Evolutionary conservation across 2,329 filamentous ascomycete genomes (phyloP).

Genomic region (Exophiala bonariae): DNA sequence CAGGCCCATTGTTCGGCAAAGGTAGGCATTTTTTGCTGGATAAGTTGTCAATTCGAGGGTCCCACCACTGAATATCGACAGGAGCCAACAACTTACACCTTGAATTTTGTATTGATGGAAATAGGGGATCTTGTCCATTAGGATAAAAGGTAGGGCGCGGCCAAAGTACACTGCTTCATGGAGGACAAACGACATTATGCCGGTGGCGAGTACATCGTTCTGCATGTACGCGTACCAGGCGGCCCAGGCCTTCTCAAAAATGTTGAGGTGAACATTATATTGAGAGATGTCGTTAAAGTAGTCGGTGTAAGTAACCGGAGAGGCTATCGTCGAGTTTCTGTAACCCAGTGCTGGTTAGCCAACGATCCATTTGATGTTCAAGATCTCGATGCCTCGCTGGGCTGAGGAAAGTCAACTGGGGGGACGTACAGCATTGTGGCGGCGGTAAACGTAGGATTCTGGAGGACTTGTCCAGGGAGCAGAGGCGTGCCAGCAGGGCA

Average conservation of each 20-base stretch:
- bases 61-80: background rate
- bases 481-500: background rate
- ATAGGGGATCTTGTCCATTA: conserved; percentile 82
- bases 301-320: conserved; percentile 62
- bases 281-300: conserved; percentile 65
- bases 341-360: background rate
- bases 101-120: conserved; percentile 97
- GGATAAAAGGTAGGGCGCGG: conserved; percentile 83
- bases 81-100: conserved; percentile 55
- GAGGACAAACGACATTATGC: conserved; percentile 95
- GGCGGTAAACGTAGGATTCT: background rate
- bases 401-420: too few relatives aligned
- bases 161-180: conserved; percentile 96
- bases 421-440: conserved; percentile 1
- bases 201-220: conserved; percentile 93
- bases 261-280: conserved; percentile 82
- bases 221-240: conserved; percentile 98
- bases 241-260: conserved; percentile 86
- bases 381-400: too few relatives aligned
- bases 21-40: conserved; percentile 81
- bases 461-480: background rate
- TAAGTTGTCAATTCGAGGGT: background rate
- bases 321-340: conserved; percentile 49
- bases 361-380: background rate
- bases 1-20: conserved; percentile 91